A percentile compares a stretch with the other conserved stretches of the same genome.
phyloP scores from a whole-genome alignment of 108 stramenopile genomes.

The Nannochloropsis gaditana region DNA sequence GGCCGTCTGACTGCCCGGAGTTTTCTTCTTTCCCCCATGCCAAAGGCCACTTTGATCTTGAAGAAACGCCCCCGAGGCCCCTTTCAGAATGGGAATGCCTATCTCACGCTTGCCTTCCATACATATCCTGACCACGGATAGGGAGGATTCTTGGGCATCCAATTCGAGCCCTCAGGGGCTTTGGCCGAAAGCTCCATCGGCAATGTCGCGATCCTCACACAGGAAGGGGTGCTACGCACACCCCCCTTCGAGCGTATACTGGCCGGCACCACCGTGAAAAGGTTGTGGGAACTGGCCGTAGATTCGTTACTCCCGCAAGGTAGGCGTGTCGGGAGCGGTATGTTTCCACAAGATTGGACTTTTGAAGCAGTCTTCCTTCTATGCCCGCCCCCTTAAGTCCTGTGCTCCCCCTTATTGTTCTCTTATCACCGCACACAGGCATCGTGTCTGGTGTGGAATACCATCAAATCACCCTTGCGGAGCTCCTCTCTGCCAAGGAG shows the following conservation, averaged over 20 bases:
- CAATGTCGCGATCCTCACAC: conserved; percentile 40
- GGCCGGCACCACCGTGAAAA: conserved; percentile 37
- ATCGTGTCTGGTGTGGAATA: background rate
- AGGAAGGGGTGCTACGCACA: conserved; percentile 31
- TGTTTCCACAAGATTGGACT: no score
- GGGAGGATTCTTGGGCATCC: conserved; percentile 33
- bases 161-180: conserved; percentile 26
- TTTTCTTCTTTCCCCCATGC: no score
- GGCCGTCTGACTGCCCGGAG: no score
- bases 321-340: background rate
- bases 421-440: background rate
- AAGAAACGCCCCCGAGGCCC: no score
- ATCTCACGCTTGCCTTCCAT: no score
- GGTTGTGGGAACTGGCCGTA: conserved; percentile 35
- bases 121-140: conserved; percentile 10
- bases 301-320: background rate
- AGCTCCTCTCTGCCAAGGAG: background rate
- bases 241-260: conserved; percentile 36
- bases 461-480: background rate
- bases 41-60: no score
- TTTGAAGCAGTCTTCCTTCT: no score
- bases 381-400: no score
- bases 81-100: no score
- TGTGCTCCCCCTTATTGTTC: no score
- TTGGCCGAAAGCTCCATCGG: conserved; percentile 40